Conservation (phyloP, 176 grass and related monocot genomes). For the Olyra latifolia region DNA sequence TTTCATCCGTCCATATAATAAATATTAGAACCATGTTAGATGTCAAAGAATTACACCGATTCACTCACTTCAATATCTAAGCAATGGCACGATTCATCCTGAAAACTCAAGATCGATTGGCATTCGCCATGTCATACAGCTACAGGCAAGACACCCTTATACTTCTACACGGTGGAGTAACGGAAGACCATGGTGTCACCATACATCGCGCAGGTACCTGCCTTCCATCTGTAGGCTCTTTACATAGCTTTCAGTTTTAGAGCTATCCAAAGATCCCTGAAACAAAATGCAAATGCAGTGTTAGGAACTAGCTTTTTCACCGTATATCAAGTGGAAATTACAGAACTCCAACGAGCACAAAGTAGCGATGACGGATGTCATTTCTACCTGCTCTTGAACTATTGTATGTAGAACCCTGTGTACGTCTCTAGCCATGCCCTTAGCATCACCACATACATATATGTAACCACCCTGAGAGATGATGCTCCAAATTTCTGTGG, state of each 20-base stretch:
- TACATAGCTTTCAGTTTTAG: conserved; percentile 80
- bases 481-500: conserved; percentile 69
- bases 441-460: conserved; percentile 95
- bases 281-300: neutral
- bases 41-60: conserved; percentile 64
- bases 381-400: conserved; percentile 79
- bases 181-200: conserved; percentile 40
- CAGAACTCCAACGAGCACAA: neutral
- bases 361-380: neutral
- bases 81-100: conserved; percentile 16
- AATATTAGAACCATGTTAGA: conserved; percentile 56
- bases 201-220: conserved; percentile 88
- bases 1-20: conserved; percentile 44
- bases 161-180: conserved; percentile 32
- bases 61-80: conserved; percentile 29
- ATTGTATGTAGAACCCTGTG: conserved; percentile 84
- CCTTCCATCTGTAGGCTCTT: conserved; percentile 92
- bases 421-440: conserved; percentile 95
- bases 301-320: neutral
- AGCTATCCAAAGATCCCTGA: conserved; percentile 80
- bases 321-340: neutral
- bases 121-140: neutral
- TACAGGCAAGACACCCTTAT: neutral
- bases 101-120: neutral
- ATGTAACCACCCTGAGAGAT: conserved; percentile 76